Base-by-base conservation (phyloP, 805 yeast genomes). In the Candida pini region DNA sequence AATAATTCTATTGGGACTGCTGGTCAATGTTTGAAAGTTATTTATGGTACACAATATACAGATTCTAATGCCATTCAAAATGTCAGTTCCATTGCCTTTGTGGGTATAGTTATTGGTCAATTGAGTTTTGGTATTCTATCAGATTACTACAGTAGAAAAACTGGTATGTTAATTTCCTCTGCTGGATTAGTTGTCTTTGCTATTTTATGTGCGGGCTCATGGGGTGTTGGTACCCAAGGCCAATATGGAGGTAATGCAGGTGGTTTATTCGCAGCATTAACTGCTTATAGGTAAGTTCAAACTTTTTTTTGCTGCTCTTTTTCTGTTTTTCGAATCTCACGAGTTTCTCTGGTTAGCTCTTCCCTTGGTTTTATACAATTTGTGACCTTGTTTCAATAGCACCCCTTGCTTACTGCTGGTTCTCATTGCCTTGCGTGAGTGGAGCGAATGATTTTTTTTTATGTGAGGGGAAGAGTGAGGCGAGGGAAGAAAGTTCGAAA, bases 21-120 rank as follows among this genome's bases (percentile, higher is more conserved):
- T 13, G 69, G 80, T 23, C 76, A 89, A 13, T 78, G 89, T 64
- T 67, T 89, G 43, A 56, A 70, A 13, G 62, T 53, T 3, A 65
- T 89, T 25, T 89, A 89, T 54, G 86, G 86, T 21, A 55, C 58
- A 0, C 74, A 71, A 47, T 81, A 81, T 51, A 56, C 75, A 3
- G 45, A 68, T 6, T 84, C 94, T 0, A 56, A 58, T 27, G 96
- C 96, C 21, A 74, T 83, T 36, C 70, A 78, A 42, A 87, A 88
- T 51, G 84, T 90, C 31, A 69, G 94, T 0, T 76, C 96, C 8
- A 84, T 90, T 56, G 96, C 88, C 0, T 88, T 89, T 53, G 96
- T 73, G 5, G 97, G 97, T 48, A 87, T 90, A 2, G 92, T 90
- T 36, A 71, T 84, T 13, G 97, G 97, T 28, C 89, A 81, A 68